A percentile compares a stretch with the other conserved stretches of the same genome.
Conservation (phyloP, 495 filamentous ascomycete species). For the Polyplosphaeria fusca region DNA sequence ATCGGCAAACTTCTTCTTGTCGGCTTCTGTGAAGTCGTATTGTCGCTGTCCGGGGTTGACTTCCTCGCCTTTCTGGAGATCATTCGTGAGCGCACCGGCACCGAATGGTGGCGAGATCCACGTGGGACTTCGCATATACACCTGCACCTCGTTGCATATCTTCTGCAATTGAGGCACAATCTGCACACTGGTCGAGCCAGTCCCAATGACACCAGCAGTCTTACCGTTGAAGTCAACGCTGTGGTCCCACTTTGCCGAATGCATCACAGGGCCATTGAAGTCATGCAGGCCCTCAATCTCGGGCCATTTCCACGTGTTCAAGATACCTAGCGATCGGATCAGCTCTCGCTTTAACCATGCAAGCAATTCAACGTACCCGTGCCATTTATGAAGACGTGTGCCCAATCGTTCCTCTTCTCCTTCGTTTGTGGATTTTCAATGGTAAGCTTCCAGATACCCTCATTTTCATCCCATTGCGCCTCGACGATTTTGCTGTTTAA, state of each 20-base stretch:
- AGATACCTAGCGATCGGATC: constrained; percentile 27
- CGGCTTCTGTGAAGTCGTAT: constrained; percentile 38
- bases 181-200: constrained; percentile 34
- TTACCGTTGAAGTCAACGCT: constrained; percentile 54
- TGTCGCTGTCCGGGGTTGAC: constrained; percentile 34
- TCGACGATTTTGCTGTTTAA: constrained; percentile 36
- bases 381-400: constrained; percentile 39
- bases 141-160: constrained; percentile 30
- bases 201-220: constrained; percentile 57
- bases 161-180: constrained; percentile 37
- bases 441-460: constrained; percentile 32
- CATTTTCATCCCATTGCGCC: constrained; percentile 34
- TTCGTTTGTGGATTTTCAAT: constrained; percentile 27
- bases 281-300: constrained; percentile 32
- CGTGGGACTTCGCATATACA: constrained; percentile 33
- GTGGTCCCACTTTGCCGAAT: constrained; percentile 58
- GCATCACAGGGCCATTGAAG: constrained; percentile 38
- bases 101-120: constrained; percentile 37
- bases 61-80: constrained; percentile 26
- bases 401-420: constrained; percentile 22
- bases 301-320: constrained; percentile 37
- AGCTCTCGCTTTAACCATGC: not conserved
- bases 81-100: constrained; percentile 23
- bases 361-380: constrained; percentile 12
- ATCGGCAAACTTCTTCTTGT: constrained; percentile 39